These are phyloP conservation scores for Candida labiduridarum DNA, from an alignment of 1,139 yeast species.

Conservation along the genomic window DNA sequence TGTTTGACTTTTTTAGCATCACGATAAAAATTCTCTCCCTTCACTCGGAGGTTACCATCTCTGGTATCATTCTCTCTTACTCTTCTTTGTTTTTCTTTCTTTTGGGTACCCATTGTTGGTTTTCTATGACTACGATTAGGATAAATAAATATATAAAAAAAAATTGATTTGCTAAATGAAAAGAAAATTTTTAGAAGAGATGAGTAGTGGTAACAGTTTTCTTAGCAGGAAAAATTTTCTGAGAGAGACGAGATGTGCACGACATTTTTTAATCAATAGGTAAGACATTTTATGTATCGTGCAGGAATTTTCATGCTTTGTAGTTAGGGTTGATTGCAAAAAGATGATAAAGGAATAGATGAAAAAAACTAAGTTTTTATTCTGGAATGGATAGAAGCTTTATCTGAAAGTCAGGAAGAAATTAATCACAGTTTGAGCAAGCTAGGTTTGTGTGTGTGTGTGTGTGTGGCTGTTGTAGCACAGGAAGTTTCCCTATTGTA, in stretches of 20 bases:
- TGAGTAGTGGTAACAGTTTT: neutral
- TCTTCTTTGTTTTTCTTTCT: constrained; percentile 88
- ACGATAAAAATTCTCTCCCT: constrained; percentile 95
- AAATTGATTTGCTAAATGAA: neutral
- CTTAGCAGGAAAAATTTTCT: neutral
- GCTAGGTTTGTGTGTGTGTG: no score
- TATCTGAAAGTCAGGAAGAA: no score
- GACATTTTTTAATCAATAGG: neutral
- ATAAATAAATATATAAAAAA: neutral
- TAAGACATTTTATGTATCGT: neutral
- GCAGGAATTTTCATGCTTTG: neutral
- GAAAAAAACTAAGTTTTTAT: no score
- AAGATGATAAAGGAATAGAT: no score
- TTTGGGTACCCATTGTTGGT: constrained; percentile 78
- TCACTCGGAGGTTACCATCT: constrained; percentile 90
- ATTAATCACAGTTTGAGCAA: no score
- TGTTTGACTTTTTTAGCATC: constrained; percentile 93
- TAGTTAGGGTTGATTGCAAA: neutral
- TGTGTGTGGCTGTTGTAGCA: no score
- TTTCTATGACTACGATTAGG: neutral
- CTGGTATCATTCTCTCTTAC: constrained; percentile 77
- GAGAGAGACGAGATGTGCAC: neutral
- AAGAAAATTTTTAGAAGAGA: constrained; percentile 4
- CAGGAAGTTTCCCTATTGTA: no score
- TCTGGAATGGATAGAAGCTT: no score